A percentile compares a stretch with the other conserved stretches of the same genome.
phyloP scores from a whole-genome alignment of 73 alveolate genomes.

The Uronychia setigera region DNA sequence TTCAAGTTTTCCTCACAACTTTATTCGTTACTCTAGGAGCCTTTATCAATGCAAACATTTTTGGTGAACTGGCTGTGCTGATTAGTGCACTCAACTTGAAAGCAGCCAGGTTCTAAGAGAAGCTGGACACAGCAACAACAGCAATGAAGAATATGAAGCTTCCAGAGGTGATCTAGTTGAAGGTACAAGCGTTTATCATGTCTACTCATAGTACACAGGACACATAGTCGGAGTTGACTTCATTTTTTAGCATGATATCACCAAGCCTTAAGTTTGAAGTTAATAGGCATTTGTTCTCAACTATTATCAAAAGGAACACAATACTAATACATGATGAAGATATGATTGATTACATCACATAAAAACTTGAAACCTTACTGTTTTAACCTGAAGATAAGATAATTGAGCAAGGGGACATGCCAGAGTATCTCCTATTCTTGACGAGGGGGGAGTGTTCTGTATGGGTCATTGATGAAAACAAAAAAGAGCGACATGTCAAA shows the following conservation, averaged over 20 bases:
- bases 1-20: neutral
- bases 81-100: constrained; percentile 6
- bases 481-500: constrained; percentile 16
- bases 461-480: constrained; percentile 24
- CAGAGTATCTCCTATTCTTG: constrained; percentile 12
- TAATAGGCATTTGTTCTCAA: constrained; percentile 2
- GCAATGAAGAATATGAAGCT: constrained; percentile 30
- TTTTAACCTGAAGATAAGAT: constrained; percentile 33
- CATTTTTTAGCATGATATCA: constrained; percentile 3
- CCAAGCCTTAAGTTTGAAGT: constrained; percentile 17
- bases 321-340: neutral
- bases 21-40: neutral
- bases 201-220: neutral
- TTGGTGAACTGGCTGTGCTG: constrained; percentile 19
- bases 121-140: constrained; percentile 23
- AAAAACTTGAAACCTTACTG: constrained; percentile 22
- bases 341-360: constrained; percentile 12
- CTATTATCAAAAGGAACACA: constrained; percentile 7
- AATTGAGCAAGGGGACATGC: constrained; percentile 25
- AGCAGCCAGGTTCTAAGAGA: constrained; percentile 6
- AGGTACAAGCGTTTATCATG: neutral
- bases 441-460: constrained; percentile 48
- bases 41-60: constrained; percentile 7
- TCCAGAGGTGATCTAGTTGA: constrained; percentile 11
- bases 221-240: constrained; percentile 2